Percentiles rank a stretch among this genome's conserved stretches.
Conservation (phyloP, 768 basidiomycete genomes). For the Tylopilus felleus region DNA sequence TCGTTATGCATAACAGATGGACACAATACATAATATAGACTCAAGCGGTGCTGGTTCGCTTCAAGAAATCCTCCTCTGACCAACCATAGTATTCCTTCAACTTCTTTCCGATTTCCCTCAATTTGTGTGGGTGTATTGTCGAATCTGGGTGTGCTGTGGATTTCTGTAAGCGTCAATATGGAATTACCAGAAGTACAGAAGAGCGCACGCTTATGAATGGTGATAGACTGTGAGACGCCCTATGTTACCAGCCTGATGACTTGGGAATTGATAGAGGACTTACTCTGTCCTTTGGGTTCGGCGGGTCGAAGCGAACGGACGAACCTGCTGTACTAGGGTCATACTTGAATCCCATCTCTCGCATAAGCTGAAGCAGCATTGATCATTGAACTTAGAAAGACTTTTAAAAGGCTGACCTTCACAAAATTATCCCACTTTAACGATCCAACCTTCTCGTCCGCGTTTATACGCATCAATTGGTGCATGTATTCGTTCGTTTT, state of each 20-base stretch:
- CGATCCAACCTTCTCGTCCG: slow-evolving; percentile 54
- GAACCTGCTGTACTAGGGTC: slow-evolving; percentile 77
- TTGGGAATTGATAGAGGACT: slow-evolving; percentile 13
- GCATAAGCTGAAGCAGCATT: slow-evolving; percentile 54
- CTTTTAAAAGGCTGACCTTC: slow-evolving; percentile 42
- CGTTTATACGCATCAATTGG: slow-evolving; percentile 55
- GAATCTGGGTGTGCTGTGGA: slow-evolving; percentile 69
- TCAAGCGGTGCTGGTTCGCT: slow-evolving; percentile 11
- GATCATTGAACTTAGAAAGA: neutral
- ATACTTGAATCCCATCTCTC: slow-evolving; percentile 72
- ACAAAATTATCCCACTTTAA: slow-evolving; percentile 83
- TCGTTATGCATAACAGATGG: neutral
- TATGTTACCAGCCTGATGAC: slow-evolving; percentile 1
- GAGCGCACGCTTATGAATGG: slow-evolving; percentile 67
- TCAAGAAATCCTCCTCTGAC: slow-evolving; percentile 44
- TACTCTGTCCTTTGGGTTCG: slow-evolving; percentile 47
- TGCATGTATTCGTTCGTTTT: slow-evolving; percentile 60
- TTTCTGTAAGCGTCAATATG: neutral
- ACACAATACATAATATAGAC: neutral
- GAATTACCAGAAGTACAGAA: neutral
- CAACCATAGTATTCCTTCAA: slow-evolving; percentile 68
- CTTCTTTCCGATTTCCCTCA: slow-evolving; percentile 54
- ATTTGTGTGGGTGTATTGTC: slow-evolving; percentile 43
- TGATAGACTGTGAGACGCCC: slow-evolving; percentile 50
- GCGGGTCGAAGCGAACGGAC: slow-evolving; percentile 80